Percentiles rank a stretch among this genome's conserved stretches.
phyloP scores from a whole-genome alignment of 805 yeast genomes.

The Debaryomyces tyrocola region DNA sequence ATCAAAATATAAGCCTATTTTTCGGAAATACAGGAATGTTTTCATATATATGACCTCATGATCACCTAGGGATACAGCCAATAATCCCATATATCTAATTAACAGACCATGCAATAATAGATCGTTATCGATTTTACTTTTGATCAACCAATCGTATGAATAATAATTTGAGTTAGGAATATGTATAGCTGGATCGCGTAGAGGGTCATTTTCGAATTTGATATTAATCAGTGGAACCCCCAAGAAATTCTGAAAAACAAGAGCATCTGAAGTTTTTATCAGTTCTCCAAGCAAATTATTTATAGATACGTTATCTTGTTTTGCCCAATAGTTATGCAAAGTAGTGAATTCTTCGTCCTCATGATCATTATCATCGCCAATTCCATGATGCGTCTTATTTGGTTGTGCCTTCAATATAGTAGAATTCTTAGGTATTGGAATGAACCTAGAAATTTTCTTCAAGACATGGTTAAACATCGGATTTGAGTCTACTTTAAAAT shows the following conservation, averaged over 20 bases:
- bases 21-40: slow-evolving; percentile 18
- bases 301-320: slow-evolving; percentile 31
- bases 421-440: slow-evolving; percentile 31
- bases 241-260: slow-evolving; percentile 31
- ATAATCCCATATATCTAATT: slow-evolving; percentile 35
- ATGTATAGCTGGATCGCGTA: slow-evolving; percentile 25
- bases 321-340: slow-evolving; percentile 33
- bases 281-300: slow-evolving; percentile 31
- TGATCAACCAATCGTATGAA: slow-evolving; percentile 29
- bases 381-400: slow-evolving; percentile 6
- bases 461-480: slow-evolving; percentile 37
- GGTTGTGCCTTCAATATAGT: slow-evolving; percentile 18
- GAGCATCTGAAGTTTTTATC: slow-evolving; percentile 22
- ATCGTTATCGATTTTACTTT: slow-evolving; percentile 24
- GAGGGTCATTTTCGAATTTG: slow-evolving; percentile 30
- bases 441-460: slow-evolving; percentile 23
- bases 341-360: slow-evolving; percentile 21
- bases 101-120: slow-evolving; percentile 34
- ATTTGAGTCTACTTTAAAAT: slow-evolving; percentile 32
- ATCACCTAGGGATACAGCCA: slow-evolving; percentile 36
- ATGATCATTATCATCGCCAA: slow-evolving; percentile 3
- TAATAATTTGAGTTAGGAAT: slow-evolving; percentile 37
- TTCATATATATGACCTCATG: slow-evolving; percentile 37
- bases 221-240: slow-evolving; percentile 33
- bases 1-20: slow-evolving; percentile 16